Evolutionary conservation across 2,329 filamentous ascomycete species (phyloP), one percentile per base, ranked within the genome.

Genomic region (Fusarium verticillioides): DNA sequence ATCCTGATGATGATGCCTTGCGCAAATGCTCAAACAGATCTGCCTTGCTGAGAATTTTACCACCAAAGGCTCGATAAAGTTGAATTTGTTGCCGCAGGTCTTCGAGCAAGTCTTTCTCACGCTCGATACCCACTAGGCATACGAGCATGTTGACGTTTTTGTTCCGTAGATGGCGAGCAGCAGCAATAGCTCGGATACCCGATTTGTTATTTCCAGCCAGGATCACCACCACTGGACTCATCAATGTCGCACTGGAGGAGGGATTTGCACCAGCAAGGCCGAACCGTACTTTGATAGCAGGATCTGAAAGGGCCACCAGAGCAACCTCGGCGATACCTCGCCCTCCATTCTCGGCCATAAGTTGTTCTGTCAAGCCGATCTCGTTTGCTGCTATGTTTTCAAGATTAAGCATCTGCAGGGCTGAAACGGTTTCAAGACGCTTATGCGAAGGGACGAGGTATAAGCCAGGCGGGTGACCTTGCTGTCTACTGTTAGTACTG

Each of bases 131-230:
- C 7, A 97, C 90, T 12, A 98, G 87, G 69, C 94, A 96, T 11
- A 97, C 87, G 50, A 97, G 89, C 42, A 97, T 91, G 63, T 94
- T 92, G 61, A 94, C 85, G 26, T 93, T 93, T 72, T 95, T 93
- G 79, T 95, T 96, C 58, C 94, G 91, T 13, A 98, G 88, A 80
- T 98, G 95, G 9, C 96, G 90, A 34, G 92, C 95, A 8, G 95
- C 95, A 19, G 94, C 93, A 60, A 98, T 87, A 7, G 95, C 94
- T 66, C 96, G 89, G 42, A 94, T 92, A 43, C 96, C 95, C 2
- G 92, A 95, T 74, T 94, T 94, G 82, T 97, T 96, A 81, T 98
- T 98, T n/a, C 96, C 96, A 1, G 94, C 95, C n/a, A 98, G 87
- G 11, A 98, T 90, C 28, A 97, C 90, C 37, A 90, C 84, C 1